phyloP scores from a whole-genome alignment of 208 protist species.

The Wallacemonas sp. region DNA sequence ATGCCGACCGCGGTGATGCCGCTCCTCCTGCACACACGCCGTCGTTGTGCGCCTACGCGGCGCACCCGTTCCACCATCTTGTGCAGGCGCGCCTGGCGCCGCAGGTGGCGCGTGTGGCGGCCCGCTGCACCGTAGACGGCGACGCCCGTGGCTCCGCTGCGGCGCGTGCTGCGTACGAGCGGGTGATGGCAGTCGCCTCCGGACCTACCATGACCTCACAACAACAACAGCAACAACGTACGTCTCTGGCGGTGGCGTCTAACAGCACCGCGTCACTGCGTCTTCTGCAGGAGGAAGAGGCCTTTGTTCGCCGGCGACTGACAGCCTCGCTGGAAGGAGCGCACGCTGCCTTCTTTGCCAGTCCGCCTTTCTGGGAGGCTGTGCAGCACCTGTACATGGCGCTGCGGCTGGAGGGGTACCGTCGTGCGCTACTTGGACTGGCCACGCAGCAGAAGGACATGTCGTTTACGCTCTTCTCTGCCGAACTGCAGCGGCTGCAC shows the following conservation, averaged over 20 bases:
- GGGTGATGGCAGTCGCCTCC: no score
- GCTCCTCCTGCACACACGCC: not conserved
- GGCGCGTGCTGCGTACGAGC: no score
- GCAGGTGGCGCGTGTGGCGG: not conserved
- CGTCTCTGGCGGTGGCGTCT: not conserved
- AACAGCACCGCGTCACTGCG: not conserved
- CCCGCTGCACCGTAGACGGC: not conserved
- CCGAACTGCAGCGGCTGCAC: not conserved
- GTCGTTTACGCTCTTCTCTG: conserved; percentile 4
- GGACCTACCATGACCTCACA: no score
- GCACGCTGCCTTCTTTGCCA: not conserved
- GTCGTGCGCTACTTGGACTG: not conserved
- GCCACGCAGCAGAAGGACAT: conserved; percentile 16
- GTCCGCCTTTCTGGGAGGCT: not conserved
- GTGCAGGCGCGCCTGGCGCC: not conserved
- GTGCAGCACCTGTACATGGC: conserved; percentile 2
- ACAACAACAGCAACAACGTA: no score
- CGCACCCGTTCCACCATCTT: conserved; percentile 1
- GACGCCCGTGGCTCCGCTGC: no score
- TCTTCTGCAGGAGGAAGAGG: conserved; percentile 4
- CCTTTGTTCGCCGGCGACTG: conserved; percentile 7
- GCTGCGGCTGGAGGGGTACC: conserved; percentile 3
- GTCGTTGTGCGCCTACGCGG: not conserved
- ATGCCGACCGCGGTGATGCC: not conserved
- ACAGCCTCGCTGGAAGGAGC: not conserved